Evolutionary conservation across 1,284 basidiomycete species (phyloP), one percentile per base, ranked within the genome.

Genomic region (Psilocybe mexicana): DNA sequence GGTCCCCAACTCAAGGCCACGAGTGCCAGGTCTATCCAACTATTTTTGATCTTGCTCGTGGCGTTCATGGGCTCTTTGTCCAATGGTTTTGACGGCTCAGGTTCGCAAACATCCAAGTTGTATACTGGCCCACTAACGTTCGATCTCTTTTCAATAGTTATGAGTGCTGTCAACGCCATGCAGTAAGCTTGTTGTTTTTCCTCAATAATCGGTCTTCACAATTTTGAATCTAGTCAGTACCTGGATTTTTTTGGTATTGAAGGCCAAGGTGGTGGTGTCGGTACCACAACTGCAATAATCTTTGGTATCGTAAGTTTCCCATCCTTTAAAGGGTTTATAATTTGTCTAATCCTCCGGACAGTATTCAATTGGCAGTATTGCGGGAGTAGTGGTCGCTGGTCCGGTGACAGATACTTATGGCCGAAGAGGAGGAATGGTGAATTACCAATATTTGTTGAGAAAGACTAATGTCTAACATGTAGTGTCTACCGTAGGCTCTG

Each of bases 391-490:
- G 6, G 64, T 78, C 24, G 77, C 78, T 24, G 77, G 76, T 2
- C 78, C 78, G 14, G 57, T 76, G 2, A 63, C 77, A 24, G 81
- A 83, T 67, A 69, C 71, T 28, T 75, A 78, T 52, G 83, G 83
- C 23, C 78, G 82, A 50, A 75, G 81, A 24, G 77, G 76, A 25
- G 82, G 79, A 55, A 84, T 85, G 82, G 76, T 75, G 63, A n/a
- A 65, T 48, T 50, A 25, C 8, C 6, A 2, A 0, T 8, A 33
- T 4, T 8, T 8, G 30, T 33, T 1, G 28, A 43, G 23, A 8
- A 49, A n/a, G 14, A 8, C 24, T 36, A 33, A 2, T 35, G 24
- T 23, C 54, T 10, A 54, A 43, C 45, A 25, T 52, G 23, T 5
- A 25, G 14, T 35, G 6, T 11, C 36, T 30, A 12, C 12, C 28